Evolutionary conservation across 805 yeast genomes (phyloP).

Genomic region (Starmerella vitae): DNA sequence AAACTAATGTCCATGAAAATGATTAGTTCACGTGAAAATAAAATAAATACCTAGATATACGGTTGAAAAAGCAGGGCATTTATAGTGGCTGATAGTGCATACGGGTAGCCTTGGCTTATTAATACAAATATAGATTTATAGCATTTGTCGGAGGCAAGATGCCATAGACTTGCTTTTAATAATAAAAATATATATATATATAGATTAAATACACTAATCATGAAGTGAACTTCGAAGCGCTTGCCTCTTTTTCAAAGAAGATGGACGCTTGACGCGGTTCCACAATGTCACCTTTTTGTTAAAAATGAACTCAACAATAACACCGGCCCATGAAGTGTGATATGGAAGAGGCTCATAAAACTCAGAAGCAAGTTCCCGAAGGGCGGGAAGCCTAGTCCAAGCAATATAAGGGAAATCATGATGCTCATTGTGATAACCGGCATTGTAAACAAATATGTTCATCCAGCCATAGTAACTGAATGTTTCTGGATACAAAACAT

Average conservation of each 20-base stretch:
- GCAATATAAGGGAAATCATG: slow-evolving; percentile 92
- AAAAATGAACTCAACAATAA: slow-evolving; percentile 55
- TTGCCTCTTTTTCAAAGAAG: slow-evolving; percentile 9
- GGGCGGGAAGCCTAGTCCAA: slow-evolving; percentile 63
- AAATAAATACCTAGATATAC: too few relatives aligned
- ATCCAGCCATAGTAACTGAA: slow-evolving; percentile 77
- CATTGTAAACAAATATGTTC: slow-evolving; percentile 75
- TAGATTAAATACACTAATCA: not conserved
- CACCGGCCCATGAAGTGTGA: slow-evolving; percentile 67
- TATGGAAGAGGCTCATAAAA: slow-evolving; percentile 69
- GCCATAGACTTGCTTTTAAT: too few relatives aligned
- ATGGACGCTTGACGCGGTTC: slow-evolving; percentile 62
- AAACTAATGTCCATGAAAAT: too few relatives aligned
- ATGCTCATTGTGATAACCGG: slow-evolving; percentile 88
- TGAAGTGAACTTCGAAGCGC: not conserved
- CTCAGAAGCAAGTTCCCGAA: slow-evolving; percentile 58
- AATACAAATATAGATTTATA: too few relatives aligned
- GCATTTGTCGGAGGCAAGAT: too few relatives aligned
- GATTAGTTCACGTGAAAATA: too few relatives aligned
- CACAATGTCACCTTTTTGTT: slow-evolving; percentile 57
- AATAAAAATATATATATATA: too few relatives aligned
- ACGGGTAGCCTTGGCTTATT: too few relatives aligned
- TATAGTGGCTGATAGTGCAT: too few relatives aligned
- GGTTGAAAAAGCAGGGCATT: too few relatives aligned
- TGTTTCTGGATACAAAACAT: slow-evolving; percentile 45